Evolutionary conservation across 2,329 filamentous ascomycete species (phyloP).

Genomic region (Fusarium nygamai): DNA sequence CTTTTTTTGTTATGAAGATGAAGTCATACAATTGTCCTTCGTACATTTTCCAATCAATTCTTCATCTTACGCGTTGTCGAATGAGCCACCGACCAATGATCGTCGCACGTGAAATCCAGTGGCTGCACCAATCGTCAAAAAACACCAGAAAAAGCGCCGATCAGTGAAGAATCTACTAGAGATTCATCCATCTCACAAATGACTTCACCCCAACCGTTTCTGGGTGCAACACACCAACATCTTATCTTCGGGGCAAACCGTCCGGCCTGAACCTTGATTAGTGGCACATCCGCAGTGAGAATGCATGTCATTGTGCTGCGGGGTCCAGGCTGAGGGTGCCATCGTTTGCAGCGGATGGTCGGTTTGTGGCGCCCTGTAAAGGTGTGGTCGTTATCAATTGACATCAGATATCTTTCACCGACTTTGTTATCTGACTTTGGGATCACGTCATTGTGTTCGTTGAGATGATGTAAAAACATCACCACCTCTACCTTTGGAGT

Average conservation of each 20-base stretch:
- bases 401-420: slow-evolving; percentile 26
- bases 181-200: neutral
- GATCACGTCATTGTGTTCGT: slow-evolving; percentile 3
- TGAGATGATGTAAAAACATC: neutral
- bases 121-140: neutral
- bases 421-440: neutral
- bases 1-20: neutral
- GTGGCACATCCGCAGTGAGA: neutral
- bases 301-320: slow-evolving; percentile 22
- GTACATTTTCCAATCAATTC: neutral
- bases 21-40: neutral
- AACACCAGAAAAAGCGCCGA: neutral
- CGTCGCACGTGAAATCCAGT: neutral
- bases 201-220: neutral
- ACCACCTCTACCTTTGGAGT: neutral
- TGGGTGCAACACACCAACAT: neutral
- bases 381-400: slow-evolving; percentile 24
- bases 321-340: neutral
- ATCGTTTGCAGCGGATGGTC: too few relatives aligned
- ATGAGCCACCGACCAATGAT: neutral
- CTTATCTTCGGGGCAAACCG: slow-evolving; percentile 23
- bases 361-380: neutral
- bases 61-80: neutral
- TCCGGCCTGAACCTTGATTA: slow-evolving; percentile 17
- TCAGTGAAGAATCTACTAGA: neutral